Evolutionary conservation across 2,329 filamentous ascomycete species (phyloP), one percentile per base, ranked within the genome.

Genomic region (Dichotomopilus funicola): DNA sequence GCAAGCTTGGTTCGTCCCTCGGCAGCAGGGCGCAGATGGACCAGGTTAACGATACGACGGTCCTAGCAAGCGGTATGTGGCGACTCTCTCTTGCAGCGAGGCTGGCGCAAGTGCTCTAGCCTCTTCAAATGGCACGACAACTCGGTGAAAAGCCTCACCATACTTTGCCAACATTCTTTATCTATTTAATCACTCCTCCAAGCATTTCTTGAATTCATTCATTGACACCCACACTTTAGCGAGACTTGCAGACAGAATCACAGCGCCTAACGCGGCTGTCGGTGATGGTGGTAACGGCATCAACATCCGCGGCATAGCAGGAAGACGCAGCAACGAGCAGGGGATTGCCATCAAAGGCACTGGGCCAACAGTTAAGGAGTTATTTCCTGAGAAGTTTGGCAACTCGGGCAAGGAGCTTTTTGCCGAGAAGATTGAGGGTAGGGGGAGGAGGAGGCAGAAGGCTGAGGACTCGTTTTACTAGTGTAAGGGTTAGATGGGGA

Each of bases 391-490:
- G 12, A 86, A 82, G 61, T 79, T 83, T 45, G 75, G 74, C 33
- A 68, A 89, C 65, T 71, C 78, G 2, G 82, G 81, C 49, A 89
- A 88, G 69, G 87, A 91, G 66, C 69, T 89, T 12, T 88, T 90
- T 64, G 77, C 78, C 1, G 79, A 83, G 57, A 82, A 74, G 59
- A 65, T 83, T 33, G 78, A 82, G 52, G 81, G 80, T 2, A 75
- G 83, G 59, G 76, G 79, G 11, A 75, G 77, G 56, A 77, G 75
- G 59, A 79, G 88, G 61, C 81, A 86, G 63, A 83, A 76, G 65
- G 88, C 88, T 0, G 85, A 89, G 63, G 88, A 91, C 71, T 74
- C 88, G 60, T 91, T 90, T 67, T 76, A 78, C 59, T 90, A 48
- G 19, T 31, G 41, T 46, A 54, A 19, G 11, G 19, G 19, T 27